Conservation (phyloP, 225 moss, liverwort and hornwort genomes). For the Sphagnum tenellum region DNA sequence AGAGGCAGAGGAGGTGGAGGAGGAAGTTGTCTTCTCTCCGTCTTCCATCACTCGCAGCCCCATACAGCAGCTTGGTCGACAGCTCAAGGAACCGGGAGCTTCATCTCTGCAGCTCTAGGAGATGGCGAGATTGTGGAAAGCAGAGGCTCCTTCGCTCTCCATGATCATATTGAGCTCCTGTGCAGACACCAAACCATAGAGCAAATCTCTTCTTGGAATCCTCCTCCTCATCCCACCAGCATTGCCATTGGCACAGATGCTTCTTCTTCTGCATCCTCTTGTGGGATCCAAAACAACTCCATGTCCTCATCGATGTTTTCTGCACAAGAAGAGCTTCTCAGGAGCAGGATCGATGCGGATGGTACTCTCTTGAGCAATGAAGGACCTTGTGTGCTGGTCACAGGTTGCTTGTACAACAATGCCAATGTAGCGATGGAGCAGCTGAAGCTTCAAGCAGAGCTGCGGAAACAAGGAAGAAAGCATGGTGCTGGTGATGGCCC, state of each 20-base stretch:
- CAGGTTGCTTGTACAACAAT: conserved; percentile 59
- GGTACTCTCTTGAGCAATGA: conserved; percentile 20
- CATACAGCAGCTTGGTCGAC: conserved; percentile 54
- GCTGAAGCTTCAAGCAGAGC: conserved; percentile 1
- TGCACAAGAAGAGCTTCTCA: background rate
- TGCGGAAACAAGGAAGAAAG: no score
- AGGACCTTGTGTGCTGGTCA: conserved; percentile 36
- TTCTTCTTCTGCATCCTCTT: background rate
- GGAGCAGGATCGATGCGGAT: conserved; percentile 37
- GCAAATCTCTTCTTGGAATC: conserved; percentile 13
- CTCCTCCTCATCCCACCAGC: background rate
- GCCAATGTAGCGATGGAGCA: conserved; percentile 37
- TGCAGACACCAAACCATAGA: conserved; percentile 67
- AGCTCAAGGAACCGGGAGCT: conserved; percentile 12
- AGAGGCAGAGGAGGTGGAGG: conserved; percentile 8
- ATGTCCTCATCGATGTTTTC: no score
- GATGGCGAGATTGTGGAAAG: conserved; percentile 54
- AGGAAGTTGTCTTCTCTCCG: conserved; percentile 22
- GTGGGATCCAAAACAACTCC: no score
- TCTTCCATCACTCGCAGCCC: conserved; percentile 35
- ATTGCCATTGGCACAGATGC: background rate
- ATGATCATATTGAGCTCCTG: conserved; percentile 40
- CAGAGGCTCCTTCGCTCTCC: conserved; percentile 59
- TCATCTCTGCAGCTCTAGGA: conserved; percentile 55
- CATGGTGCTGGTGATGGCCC: no score